Percentiles rank a stretch among this genome's conserved stretches.
Conservation (phyloP, 2,329 filamentous ascomycete genomes). For the Cordyceps cicadae region DNA sequence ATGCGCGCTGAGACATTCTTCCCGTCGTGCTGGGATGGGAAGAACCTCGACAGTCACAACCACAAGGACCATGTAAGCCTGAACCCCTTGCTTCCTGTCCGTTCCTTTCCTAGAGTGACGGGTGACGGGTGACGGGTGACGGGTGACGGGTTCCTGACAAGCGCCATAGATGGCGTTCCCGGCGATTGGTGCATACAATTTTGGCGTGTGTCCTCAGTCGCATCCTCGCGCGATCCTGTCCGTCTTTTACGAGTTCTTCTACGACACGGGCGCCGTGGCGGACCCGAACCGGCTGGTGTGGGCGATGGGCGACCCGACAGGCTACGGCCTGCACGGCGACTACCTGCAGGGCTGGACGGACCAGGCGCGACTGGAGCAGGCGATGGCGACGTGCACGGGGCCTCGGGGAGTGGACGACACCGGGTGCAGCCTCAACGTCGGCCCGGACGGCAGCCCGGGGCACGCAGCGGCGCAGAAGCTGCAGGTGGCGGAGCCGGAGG, state of each 20-base stretch:
- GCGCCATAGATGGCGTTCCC: constrained; percentile 15
- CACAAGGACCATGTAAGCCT: constrained; percentile 44
- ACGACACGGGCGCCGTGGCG: constrained; percentile 27
- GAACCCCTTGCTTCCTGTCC: too few species aligned
- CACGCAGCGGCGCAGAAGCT: constrained; percentile 13
- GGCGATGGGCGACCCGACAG: constrained; percentile 21
- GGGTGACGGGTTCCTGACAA: too few species aligned
- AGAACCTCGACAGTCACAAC: constrained; percentile 43
- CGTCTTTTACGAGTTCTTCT: constrained; percentile 39
- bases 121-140: too few species aligned
- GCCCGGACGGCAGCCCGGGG: constrained; percentile 18
- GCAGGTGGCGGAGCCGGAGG: constrained; percentile 17
- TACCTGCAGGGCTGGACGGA: constrained; percentile 24
- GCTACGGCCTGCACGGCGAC: constrained; percentile 23
- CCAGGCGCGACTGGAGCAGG: constrained; percentile 19
- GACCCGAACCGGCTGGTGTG: constrained; percentile 22
- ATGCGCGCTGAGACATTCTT: constrained; percentile 51
- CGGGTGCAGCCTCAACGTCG: constrained; percentile 20
- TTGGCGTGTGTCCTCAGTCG: constrained; percentile 28
- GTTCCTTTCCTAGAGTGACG: too few species aligned
- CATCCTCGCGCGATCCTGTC: constrained; percentile 37
- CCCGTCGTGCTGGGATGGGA: constrained; percentile 56
- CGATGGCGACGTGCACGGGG: constrained; percentile 21
- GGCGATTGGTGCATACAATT: constrained; percentile 21
- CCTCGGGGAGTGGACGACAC: constrained; percentile 17